Base-by-base conservation (phyloP, 352 stramenopile species). In the Peronospora destructor region DNA sequence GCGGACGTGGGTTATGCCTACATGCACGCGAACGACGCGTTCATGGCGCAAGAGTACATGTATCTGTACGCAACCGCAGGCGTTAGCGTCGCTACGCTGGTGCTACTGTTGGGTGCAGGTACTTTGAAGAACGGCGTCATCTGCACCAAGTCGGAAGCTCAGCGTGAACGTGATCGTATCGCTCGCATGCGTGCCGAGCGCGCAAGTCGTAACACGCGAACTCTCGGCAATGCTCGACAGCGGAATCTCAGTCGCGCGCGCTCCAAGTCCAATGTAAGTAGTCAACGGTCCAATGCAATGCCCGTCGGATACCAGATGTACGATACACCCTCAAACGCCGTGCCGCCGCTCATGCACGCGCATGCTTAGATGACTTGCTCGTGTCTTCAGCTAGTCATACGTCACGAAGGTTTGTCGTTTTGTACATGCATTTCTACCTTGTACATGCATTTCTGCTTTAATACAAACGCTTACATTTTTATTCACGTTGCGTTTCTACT, bases 51-150 rank as follows among this genome's bases (percentile, higher is more conserved):
- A 25, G 71, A 80, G 54, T 78, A 81, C 41, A 14, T 82, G 13
- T 80, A 82, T 40, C 29, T 85, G 38, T 85, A 84, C 39, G 70
- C 54, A 4, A 71, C 84, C 4, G 54, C 70, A 25, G 67, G 52
- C 10, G 65, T 66, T 43, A 73, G 71, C 42, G 57, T 85, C 12
- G 32, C 73, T 9, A 16, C 56, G 1, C 52, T 84, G 19, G 55
- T 81, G 16, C 37, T 85, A 19, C 43, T 85, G 1, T 16, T 85
- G 9, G 67, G 67, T 21, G 72, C 74, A 3, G 70, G 71, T 29
- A 78, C 72, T 6, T 76, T 71, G 57, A 80, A 71, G 49, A 85
- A 85, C 44, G 74, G 74, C 6, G 50, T 85, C 26, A 79, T 85
- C 43, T 78, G 67, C 26, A 76, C 74, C 6, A 68, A 68, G 41